phyloP scores from a whole-genome alignment of 306 rosid species.

The Medicago lupulina region DNA sequence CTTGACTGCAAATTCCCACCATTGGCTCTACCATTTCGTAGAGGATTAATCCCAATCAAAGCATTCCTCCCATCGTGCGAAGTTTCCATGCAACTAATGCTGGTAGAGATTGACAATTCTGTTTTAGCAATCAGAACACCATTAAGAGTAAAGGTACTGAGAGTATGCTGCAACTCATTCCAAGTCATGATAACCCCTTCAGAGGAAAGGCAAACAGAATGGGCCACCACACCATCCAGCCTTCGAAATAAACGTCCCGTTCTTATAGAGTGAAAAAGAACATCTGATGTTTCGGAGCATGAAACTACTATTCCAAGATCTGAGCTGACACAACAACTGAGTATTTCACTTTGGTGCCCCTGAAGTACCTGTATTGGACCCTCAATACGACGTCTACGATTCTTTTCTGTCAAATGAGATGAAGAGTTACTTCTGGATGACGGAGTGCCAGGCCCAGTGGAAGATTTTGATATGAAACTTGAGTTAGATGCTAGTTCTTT shows the following conservation, averaged over 20 bases:
- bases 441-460: constrained; percentile 52
- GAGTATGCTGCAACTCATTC: constrained; percentile 70
- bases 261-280: constrained; percentile 83
- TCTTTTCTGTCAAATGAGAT: constrained; percentile 66
- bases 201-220: constrained; percentile 80
- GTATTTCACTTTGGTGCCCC: constrained; percentile 86
- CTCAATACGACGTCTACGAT: constrained; percentile 69
- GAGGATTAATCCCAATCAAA: constrained; percentile 72
- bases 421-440: constrained; percentile 61
- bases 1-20: constrained; percentile 60
- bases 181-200: constrained; percentile 86
- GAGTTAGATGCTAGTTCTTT: constrained; percentile 60
- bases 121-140: constrained; percentile 73
- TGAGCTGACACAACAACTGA: constrained; percentile 86
- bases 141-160: constrained; percentile 80
- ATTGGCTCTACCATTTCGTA: constrained; percentile 49
- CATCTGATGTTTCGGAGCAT: constrained; percentile 78
- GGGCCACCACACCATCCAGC: constrained; percentile 81
- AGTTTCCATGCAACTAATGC: constrained; percentile 86
- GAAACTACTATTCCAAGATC: constrained; percentile 93
- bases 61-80: constrained; percentile 87
- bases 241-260: constrained; percentile 83
- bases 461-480: constrained; percentile 60
- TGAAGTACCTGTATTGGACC: constrained; percentile 91
- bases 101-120: constrained; percentile 63